phyloP scores from a whole-genome alignment of 257 asterid genomes.

The Ehretia macrophylla region DNA sequence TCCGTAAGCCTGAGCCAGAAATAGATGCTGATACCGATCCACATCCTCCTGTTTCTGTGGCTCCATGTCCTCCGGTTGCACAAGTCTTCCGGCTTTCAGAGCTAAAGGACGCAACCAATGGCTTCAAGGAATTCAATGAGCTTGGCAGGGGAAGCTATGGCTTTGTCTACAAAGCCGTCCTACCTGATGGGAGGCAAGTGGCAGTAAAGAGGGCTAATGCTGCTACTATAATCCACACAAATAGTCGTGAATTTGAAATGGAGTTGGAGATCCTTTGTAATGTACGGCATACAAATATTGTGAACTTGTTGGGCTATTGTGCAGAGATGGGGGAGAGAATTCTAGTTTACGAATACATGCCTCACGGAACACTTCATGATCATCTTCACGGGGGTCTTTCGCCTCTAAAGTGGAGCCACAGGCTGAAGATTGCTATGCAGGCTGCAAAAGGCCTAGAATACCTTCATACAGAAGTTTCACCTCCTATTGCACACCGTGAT shows the following conservation, averaged over 20 bases:
- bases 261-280: constrained; percentile 86
- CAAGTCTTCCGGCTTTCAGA: constrained; percentile 92
- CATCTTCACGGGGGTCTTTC: constrained; percentile 91
- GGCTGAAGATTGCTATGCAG: constrained; percentile 76
- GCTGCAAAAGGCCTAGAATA: constrained; percentile 85
- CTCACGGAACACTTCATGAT: constrained; percentile 90
- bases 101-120: constrained; percentile 84
- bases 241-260: constrained; percentile 69
- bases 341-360: constrained; percentile 81
- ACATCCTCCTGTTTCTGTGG: constrained; percentile 36
- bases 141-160: constrained; percentile 93
- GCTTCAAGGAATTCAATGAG: constrained; percentile 95
- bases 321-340: constrained; percentile 96
- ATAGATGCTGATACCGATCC: constrained; percentile 30
- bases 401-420: constrained; percentile 58
- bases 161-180: constrained; percentile 80
- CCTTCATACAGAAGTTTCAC: constrained; percentile 66
- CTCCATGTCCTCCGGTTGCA: constrained; percentile 65
- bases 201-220: constrained; percentile 96
- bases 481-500: constrained; percentile 82
- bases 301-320: constrained; percentile 84
- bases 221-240: constrained; percentile 87
- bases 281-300: constrained; percentile 66
- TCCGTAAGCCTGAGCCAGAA: constrained; percentile 30
- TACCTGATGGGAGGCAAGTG: constrained; percentile 81